Evolutionary conservation across 352 stramenopile species (phyloP).

Genomic region (Phytophthora quininea): DNA sequence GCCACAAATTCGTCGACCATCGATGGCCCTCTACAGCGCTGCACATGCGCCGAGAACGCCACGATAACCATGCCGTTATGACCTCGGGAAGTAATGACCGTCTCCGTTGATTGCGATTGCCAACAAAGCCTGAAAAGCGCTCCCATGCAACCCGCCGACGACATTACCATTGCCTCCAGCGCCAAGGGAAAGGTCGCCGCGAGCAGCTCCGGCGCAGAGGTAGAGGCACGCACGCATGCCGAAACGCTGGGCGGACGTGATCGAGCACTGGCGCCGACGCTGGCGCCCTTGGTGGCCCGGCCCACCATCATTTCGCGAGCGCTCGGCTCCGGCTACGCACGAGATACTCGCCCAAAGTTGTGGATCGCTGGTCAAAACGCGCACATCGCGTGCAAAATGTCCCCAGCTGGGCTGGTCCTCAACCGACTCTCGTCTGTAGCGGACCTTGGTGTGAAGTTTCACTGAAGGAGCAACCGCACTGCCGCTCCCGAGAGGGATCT

Average conservation of each 20-base stretch:
- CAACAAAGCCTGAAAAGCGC: background rate
- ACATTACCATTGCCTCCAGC: too few species aligned
- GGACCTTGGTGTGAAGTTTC: background rate
- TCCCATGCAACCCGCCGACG: background rate
- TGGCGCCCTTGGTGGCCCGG: background rate
- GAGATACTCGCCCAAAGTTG: conserved; percentile 15
- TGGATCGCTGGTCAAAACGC: background rate
- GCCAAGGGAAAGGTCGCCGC: background rate
- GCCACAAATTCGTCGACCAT: background rate
- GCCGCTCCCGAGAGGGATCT: conserved; percentile 34
- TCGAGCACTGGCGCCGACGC: background rate
- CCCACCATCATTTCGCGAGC: conserved; percentile 8
- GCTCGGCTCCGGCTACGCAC: conserved; percentile 29
- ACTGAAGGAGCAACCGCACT: conserved; percentile 10
- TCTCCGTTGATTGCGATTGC: background rate
- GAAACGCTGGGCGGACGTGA: background rate
- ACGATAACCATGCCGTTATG: background rate
- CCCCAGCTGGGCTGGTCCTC: conserved; percentile 28
- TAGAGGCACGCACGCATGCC: conserved; percentile 2
- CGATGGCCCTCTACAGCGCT: background rate
- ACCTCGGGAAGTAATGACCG: background rate
- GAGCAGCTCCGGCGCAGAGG: background rate
- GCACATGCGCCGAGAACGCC: background rate
- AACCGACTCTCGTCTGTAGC: conserved; percentile 31
- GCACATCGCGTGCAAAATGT: conserved; percentile 34